Percentiles rank a stretch among this genome's conserved stretches.
Evolutionary conservation across 2,329 filamentous ascomycete genomes (phyloP).

Genomic region (Clonostachys sp.): DNA sequence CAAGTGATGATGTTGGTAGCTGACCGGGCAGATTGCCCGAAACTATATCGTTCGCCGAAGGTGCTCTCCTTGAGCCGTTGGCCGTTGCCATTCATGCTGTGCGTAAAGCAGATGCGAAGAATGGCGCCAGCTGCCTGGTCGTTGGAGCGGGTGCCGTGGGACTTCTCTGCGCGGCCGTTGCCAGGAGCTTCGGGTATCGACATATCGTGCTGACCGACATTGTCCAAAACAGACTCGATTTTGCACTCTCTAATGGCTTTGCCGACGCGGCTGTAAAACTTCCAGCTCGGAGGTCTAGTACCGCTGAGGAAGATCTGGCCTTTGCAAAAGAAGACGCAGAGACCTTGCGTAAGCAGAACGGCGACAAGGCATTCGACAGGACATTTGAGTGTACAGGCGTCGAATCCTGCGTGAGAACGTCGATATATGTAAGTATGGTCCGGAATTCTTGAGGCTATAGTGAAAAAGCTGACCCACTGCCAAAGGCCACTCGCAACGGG

Average conservation of each 20-base stretch:
- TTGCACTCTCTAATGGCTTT: conserved; percentile 21
- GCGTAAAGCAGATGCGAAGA: not conserved
- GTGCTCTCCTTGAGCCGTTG: conserved; percentile 45
- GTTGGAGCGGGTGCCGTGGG: conserved; percentile 3
- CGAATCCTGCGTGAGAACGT: not conserved
- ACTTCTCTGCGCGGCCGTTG: conserved; percentile 18
- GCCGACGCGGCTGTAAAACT: conserved; percentile 14
- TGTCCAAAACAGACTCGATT: conserved; percentile 23
- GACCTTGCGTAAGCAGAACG: not conserved
- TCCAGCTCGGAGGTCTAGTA: conserved; percentile 2
- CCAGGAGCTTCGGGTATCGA: not conserved
- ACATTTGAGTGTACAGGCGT: conserved; percentile 6
- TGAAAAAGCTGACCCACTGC: no score
- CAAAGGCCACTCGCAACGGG: conserved; percentile 31
- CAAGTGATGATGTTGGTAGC: not conserved
- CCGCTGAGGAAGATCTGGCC: not conserved
- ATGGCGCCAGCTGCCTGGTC: not conserved
- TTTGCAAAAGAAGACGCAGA: conserved; percentile 1
- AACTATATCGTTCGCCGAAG: conserved; percentile 43
- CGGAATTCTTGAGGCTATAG: no score
- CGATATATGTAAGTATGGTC: conserved; percentile 26
- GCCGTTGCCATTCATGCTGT: conserved; percentile 45
- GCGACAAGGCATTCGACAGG: not conserved
- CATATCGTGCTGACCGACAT: conserved; percentile 12
- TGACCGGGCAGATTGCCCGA: not conserved